phyloP scores from a whole-genome alignment of 768 basidiomycete species.

The Phylloporus rhodoxanthus region DNA sequence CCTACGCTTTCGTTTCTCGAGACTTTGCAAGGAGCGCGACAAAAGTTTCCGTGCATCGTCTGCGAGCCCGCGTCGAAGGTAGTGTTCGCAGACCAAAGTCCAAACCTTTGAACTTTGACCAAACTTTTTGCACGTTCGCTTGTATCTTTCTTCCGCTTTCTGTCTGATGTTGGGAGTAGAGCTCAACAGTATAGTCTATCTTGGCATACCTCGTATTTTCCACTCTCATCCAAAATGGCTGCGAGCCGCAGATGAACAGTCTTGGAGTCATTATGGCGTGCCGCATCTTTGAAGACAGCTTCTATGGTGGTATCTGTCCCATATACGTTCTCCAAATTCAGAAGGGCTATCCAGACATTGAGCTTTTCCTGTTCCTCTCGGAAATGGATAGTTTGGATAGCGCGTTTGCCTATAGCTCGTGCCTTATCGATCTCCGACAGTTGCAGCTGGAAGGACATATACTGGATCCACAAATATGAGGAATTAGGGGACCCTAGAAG shows the following conservation, averaged over 20 bases:
- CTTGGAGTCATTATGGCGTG: slow-evolving; percentile 86
- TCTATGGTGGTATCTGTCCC: slow-evolving; percentile 81
- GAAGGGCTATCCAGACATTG: slow-evolving; percentile 94
- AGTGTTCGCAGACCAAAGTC: slow-evolving; percentile 82
- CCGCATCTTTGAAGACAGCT: slow-evolving; percentile 83
- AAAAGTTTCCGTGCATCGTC: slow-evolving; percentile 84
- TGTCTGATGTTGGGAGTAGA: slow-evolving; percentile 28
- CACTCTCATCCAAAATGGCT: slow-evolving; percentile 75
- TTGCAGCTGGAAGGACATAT: slow-evolving; percentile 97
- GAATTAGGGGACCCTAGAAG: slow-evolving; percentile 94
- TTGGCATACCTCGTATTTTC: slow-evolving; percentile 65
- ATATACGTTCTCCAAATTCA: slow-evolving; percentile 92
- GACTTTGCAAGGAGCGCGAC: slow-evolving; percentile 80
- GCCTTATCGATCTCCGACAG: slow-evolving; percentile 97
- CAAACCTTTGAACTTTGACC: slow-evolving; percentile 90
- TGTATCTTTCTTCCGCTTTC: slow-evolving; percentile 92
- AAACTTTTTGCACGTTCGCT: slow-evolving; percentile 89
- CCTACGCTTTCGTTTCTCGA: slow-evolving; percentile 92
- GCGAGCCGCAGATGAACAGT: slow-evolving; percentile 82
- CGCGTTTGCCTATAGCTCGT: slow-evolving; percentile 77
- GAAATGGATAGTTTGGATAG: slow-evolving; percentile 84
- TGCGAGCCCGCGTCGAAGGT: slow-evolving; percentile 63
- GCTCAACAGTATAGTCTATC: background rate
- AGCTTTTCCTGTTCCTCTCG: slow-evolving; percentile 94
- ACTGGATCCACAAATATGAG: slow-evolving; percentile 97